Evolutionary conservation across 176 grass and related monocot genomes (phyloP).

Genomic region (Stipa capillata): DNA sequence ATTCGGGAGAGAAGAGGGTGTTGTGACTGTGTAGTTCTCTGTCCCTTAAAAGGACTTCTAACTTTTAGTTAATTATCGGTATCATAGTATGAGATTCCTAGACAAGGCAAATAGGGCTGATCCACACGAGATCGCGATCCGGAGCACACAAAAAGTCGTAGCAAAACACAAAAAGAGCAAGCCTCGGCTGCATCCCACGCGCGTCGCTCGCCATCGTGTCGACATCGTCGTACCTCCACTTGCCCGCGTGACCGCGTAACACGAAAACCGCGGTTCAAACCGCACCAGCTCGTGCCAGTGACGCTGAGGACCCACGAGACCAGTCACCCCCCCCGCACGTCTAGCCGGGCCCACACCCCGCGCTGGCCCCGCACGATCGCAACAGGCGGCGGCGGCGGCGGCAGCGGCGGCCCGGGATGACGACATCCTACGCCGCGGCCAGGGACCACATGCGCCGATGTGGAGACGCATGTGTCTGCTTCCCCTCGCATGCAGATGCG

Average conservation of each 20-base stretch:
- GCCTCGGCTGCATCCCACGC: too few relatives aligned
- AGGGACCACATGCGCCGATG: not conserved
- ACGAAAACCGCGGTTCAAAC: not conserved
- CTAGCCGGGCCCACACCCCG: too few relatives aligned
- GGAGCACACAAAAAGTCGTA: not conserved
- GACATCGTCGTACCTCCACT: constrained; percentile 29
- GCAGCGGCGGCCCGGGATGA: too few relatives aligned
- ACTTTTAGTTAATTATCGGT: too few relatives aligned
- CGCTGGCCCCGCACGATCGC: not conserved
- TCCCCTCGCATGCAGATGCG: not conserved
- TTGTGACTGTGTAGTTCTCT: too few relatives aligned
- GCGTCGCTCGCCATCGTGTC: constrained; percentile 37
- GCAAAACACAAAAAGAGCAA: constrained; percentile 14
- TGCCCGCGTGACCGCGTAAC: not conserved
- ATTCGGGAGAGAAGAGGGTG: too few relatives aligned
- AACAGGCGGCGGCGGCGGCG: not conserved
- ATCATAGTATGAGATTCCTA: too few relatives aligned
- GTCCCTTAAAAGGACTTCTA: too few relatives aligned
- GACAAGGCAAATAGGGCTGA: too few relatives aligned
- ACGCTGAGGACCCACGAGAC: not conserved
- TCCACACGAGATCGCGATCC: not conserved
- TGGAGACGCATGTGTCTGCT: not conserved
- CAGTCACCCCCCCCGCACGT: not conserved
- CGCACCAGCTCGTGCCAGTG: not conserved
- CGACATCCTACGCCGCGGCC: constrained; percentile 4